Evolutionary conservation across 108 stramenopile species (phyloP).

Genomic region (Stephanodiscus triporus): DNA sequence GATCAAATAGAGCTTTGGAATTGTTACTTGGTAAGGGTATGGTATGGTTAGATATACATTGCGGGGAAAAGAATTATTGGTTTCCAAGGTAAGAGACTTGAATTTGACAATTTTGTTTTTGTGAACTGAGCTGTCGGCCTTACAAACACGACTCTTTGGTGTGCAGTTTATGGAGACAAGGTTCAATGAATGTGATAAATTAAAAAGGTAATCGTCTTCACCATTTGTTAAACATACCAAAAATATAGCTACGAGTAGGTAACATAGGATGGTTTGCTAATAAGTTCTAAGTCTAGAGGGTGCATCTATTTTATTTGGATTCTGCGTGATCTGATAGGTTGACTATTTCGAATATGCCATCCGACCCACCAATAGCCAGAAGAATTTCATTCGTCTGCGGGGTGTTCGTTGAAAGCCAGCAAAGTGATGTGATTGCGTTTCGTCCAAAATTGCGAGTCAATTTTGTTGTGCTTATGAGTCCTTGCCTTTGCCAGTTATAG

Average conservation of each 20-base stretch:
- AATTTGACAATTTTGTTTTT: neutral
- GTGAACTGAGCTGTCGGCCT: neutral
- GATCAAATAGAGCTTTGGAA: conserved; percentile 73
- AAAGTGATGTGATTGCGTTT: conserved; percentile 57
- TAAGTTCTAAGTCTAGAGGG: too few relatives aligned
- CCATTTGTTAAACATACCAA: neutral
- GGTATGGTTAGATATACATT: conserved; percentile 79
- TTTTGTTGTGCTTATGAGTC: conserved; percentile 70
- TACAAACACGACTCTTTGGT: neutral
- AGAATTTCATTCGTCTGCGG: conserved; percentile 41
- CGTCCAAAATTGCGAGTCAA: conserved; percentile 63
- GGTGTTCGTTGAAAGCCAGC: conserved; percentile 58
- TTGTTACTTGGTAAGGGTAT: conserved; percentile 81
- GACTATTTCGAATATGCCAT: conserved; percentile 73
- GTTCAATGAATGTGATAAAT: neutral
- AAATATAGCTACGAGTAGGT: too few relatives aligned
- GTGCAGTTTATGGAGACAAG: conserved; percentile 27
- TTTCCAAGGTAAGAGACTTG: conserved; percentile 63
- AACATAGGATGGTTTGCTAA: neutral
- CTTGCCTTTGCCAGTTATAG: conserved; percentile 81
- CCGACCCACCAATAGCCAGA: conserved; percentile 72
- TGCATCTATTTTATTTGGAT: neutral
- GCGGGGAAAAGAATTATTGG: conserved; percentile 73
- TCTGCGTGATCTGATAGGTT: conserved; percentile 55
- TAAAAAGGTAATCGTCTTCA: neutral